phyloP scores from a whole-genome alignment of 495 filamentous ascomycete species.

The Cudoniella acicularis region DNA sequence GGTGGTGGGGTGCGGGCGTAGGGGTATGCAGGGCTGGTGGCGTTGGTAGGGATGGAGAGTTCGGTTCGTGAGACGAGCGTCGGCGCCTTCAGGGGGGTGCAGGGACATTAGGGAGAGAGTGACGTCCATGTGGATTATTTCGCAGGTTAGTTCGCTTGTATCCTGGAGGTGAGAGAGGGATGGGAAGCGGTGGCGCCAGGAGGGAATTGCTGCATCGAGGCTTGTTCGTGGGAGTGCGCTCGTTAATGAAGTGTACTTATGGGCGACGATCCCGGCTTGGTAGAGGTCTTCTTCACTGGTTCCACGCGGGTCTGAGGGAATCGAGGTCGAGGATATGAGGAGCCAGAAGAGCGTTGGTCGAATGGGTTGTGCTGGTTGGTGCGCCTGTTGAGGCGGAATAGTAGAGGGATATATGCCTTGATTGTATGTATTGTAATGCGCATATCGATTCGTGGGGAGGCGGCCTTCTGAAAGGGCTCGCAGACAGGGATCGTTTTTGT shows the following conservation, averaged over 20 bases:
- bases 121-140: slow-evolving; percentile 50
- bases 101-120: slow-evolving; percentile 38
- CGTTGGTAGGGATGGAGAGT: slow-evolving; percentile 40
- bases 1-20: too few relatives aligned
- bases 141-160: slow-evolving; percentile 35
- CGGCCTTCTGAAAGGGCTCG: slow-evolving; percentile 50
- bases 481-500: slow-evolving; percentile 50
- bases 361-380: slow-evolving; percentile 13
- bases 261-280: slow-evolving; percentile 30
- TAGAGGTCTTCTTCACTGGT: slow-evolving; percentile 29
- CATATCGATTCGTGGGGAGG: slow-evolving; percentile 37
- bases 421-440: slow-evolving; percentile 39
- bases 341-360: slow-evolving; percentile 31
- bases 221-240: slow-evolving; percentile 18
- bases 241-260: slow-evolving; percentile 36
- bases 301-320: slow-evolving; percentile 23
- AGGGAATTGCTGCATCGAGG: slow-evolving; percentile 12
- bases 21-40: too few relatives aligned
- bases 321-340: slow-evolving; percentile 7
- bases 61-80: slow-evolving; percentile 46
- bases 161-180: slow-evolving; percentile 14
- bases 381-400: not conserved
- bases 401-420: slow-evolving; percentile 26
- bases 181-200: slow-evolving; percentile 23
- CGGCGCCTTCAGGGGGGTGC: slow-evolving; percentile 42